A percentile compares a stretch with the other conserved stretches of the same genome.
Evolutionary conservation across 768 basidiomycete genomes (phyloP).

Genomic region (Pleurotus sapidus): DNA sequence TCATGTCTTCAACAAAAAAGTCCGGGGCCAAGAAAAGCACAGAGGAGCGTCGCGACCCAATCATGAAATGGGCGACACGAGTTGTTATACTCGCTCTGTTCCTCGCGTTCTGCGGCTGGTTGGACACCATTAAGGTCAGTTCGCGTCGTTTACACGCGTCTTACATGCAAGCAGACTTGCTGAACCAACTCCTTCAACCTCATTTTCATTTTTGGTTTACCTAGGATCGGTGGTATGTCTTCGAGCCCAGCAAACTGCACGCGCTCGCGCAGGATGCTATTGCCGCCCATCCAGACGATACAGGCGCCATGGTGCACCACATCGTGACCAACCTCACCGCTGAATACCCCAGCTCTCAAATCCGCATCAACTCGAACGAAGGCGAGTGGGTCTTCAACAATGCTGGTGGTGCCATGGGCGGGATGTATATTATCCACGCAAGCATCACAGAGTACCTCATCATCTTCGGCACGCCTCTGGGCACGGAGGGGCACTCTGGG

Average conservation of each 20-base stretch:
- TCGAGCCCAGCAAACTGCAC: conserved; percentile 72
- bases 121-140: conserved; percentile 64
- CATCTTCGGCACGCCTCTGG: conserved; percentile 93
- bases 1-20: background rate
- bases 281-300: conserved; percentile 59
- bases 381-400: conserved; percentile 96
- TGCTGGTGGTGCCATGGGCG: conserved; percentile 97
- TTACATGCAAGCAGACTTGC: no score
- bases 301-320: conserved; percentile 71
- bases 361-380: conserved; percentile 51
- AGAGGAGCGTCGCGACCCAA: conserved; percentile 7
- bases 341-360: conserved; percentile 56
- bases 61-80: conserved; percentile 36
- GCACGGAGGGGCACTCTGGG: conserved; percentile 95
- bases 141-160: background rate
- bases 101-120: conserved; percentile 39
- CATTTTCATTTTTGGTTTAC: background rate
- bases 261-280: conserved; percentile 75
- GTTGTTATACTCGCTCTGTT: conserved; percentile 29
- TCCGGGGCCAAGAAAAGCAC: background rate
- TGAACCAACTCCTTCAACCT: no score
- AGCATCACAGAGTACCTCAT: conserved; percentile 96
- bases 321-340: conserved; percentile 78
- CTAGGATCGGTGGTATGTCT: conserved; percentile 85
- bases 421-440: conserved; percentile 97